These are phyloP conservation scores for Circinella minor DNA, from an alignment of 371 early-diverging fungal genomes.

Conservation along the genomic window DNA sequence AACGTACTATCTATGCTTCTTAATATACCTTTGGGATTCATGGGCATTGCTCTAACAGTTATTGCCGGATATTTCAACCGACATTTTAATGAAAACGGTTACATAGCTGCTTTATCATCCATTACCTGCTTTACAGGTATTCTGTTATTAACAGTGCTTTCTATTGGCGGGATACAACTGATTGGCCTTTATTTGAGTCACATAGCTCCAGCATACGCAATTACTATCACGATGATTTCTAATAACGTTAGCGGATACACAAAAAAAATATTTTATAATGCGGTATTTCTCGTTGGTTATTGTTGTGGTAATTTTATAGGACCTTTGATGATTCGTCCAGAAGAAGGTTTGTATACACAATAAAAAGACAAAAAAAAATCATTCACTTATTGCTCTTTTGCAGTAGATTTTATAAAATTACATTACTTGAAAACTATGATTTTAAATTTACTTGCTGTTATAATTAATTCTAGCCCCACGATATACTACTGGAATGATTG, in stretches of 20 bases:
- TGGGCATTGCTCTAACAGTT: slow-evolving; percentile 13
- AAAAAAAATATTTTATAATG: slow-evolving; percentile 20
- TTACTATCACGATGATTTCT: slow-evolving; percentile 18
- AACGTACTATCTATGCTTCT: slow-evolving; percentile 17
- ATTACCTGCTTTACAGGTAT: slow-evolving; percentile 21
- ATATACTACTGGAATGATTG: slow-evolving; percentile 24
- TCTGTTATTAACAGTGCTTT: slow-evolving; percentile 27
- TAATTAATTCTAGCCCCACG: slow-evolving; percentile 2
- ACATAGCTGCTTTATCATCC: slow-evolving; percentile 17
- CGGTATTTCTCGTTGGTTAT: slow-evolving; percentile 23
- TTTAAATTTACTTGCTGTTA: too few species aligned
- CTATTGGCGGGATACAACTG: slow-evolving; percentile 19
- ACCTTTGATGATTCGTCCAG: slow-evolving; percentile 23
- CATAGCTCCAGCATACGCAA: slow-evolving; percentile 11
- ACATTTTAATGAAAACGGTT: slow-evolving; percentile 25
- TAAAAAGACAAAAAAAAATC: too few species aligned
- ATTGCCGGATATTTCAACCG: slow-evolving; percentile 12
- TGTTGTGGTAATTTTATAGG: slow-evolving; percentile 22
- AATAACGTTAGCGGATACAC: slow-evolving; percentile 13
- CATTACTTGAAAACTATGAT: too few species aligned
- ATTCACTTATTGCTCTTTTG: too few species aligned
- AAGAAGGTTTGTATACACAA: background rate
- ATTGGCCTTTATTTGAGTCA: slow-evolving; percentile 25
- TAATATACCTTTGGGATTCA: background rate
- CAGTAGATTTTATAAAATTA: too few species aligned